Evolutionary conservation across 169 alveolate species (phyloP).

Genomic region (Plasmodium reichenowi): DNA sequence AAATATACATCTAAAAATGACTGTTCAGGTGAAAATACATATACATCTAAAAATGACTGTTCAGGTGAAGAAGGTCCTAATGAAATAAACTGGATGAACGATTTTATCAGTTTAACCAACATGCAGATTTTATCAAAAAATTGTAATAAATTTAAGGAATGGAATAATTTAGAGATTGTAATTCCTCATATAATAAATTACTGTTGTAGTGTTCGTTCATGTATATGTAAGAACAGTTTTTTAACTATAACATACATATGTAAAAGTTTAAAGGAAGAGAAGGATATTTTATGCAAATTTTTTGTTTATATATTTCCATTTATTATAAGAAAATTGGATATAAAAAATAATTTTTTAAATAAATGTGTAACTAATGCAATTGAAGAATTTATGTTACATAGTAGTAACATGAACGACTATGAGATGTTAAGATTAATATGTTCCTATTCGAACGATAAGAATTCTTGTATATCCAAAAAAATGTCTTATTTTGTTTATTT

Average conservation of each 20-base stretch:
- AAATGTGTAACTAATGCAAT: constrained; percentile 50
- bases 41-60: background rate
- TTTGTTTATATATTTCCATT: constrained; percentile 34
- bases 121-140: constrained; percentile 38
- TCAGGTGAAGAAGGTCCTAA: background rate
- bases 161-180: constrained; percentile 27
- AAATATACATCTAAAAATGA: too few relatives aligned
- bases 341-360: constrained; percentile 48
- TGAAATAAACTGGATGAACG: constrained; percentile 31
- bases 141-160: constrained; percentile 8
- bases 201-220: constrained; percentile 43
- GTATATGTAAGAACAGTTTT: constrained; percentile 62
- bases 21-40: background rate
- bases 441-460: constrained; percentile 34
- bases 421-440: constrained; percentile 68
- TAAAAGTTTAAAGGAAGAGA: constrained; percentile 22
- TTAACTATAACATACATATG: constrained; percentile 60
- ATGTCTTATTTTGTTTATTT: constrained; percentile 49
- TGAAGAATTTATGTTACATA: constrained; percentile 30
- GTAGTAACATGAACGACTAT: constrained; percentile 36
- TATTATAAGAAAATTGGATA: constrained; percentile 37
- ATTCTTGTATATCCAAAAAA: constrained; percentile 43
- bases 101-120: constrained; percentile 30
- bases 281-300: constrained; percentile 17
- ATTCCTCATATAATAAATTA: constrained; percentile 34